phyloP scores from a whole-genome alignment of 495 filamentous ascomycete species.

The Elaphomyces granulatus region DNA sequence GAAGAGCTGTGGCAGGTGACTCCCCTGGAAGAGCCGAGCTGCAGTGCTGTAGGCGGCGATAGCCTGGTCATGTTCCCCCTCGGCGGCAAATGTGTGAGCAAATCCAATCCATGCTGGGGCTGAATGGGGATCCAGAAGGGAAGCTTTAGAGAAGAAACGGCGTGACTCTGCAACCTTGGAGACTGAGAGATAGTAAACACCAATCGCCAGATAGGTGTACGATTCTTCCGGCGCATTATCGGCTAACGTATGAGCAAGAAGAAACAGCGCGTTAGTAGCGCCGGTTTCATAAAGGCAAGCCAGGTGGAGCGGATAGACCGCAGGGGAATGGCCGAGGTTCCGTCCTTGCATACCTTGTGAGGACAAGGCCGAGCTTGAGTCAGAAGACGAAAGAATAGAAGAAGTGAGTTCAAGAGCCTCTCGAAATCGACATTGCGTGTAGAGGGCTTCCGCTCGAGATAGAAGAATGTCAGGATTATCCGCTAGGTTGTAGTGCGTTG shows the following conservation, averaged over 20 bases:
- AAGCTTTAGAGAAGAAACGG: slow-evolving; percentile 91
- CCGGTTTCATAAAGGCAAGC: slow-evolving; percentile 82
- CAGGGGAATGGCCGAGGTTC: slow-evolving; percentile 75
- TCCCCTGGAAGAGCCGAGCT: slow-evolving; percentile 89
- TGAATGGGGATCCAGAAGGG: slow-evolving; percentile 93
- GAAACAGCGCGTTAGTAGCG: slow-evolving; percentile 75
- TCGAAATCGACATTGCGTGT: slow-evolving; percentile 86
- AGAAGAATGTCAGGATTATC: slow-evolving; percentile 84
- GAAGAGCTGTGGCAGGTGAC: slow-evolving; percentile 91
- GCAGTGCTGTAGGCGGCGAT: slow-evolving; percentile 97
- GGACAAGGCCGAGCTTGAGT: slow-evolving; percentile 16
- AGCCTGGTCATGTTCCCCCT: slow-evolving; percentile 97
- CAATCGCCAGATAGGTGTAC: slow-evolving; percentile 83
- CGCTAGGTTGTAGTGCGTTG: slow-evolving; percentile 81
- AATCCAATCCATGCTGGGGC: slow-evolving; percentile 98
- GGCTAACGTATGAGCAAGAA: slow-evolving; percentile 87
- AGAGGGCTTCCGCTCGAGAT: slow-evolving; percentile 80
- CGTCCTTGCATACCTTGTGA: slow-evolving; percentile 18
- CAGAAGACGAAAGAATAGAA: slow-evolving; percentile 50
- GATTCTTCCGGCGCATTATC: slow-evolving; percentile 86
- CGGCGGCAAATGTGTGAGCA: slow-evolving; percentile 98
- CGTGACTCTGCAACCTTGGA: slow-evolving; percentile 84
- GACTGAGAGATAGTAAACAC: slow-evolving; percentile 85
- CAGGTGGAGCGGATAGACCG: slow-evolving; percentile 77
- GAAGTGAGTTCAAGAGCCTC: slow-evolving; percentile 75